Percentiles rank a stretch among this genome's conserved stretches.
Conservation (phyloP, 164 flowering plant genomes). For the Stephania japonica region DNA sequence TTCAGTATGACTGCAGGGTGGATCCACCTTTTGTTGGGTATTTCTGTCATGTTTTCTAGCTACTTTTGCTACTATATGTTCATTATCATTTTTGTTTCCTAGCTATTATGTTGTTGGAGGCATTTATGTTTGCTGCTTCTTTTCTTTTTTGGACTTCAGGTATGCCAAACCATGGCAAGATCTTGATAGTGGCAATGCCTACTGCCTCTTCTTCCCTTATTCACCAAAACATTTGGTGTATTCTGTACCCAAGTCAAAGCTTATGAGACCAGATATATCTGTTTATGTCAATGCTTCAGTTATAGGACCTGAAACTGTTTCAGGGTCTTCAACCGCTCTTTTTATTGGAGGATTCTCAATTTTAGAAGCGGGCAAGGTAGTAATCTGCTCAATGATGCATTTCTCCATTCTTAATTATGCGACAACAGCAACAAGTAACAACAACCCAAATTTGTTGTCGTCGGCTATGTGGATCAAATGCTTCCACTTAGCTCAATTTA, state of each 20-base stretch:
- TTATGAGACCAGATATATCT: constrained; percentile 35
- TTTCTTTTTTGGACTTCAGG: constrained; percentile 28
- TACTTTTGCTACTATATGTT: neutral
- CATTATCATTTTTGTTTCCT: neutral
- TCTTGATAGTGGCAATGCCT: constrained; percentile 41
- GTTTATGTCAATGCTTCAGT: constrained; percentile 49
- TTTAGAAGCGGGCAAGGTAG: constrained; percentile 52
- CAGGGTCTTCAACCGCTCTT: constrained; percentile 66
- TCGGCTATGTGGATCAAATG: too few species aligned
- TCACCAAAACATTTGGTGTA: constrained; percentile 68
- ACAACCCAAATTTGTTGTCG: too few species aligned
- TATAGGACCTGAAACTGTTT: constrained; percentile 33
- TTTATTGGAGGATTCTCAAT: constrained; percentile 77
- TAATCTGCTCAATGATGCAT: too few species aligned
- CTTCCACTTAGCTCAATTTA: too few species aligned
- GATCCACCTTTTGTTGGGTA: constrained; percentile 82
- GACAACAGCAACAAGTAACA: too few species aligned
- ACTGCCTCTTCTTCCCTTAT: constrained; percentile 80
- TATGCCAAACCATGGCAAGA: constrained; percentile 75
- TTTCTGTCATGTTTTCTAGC: constrained; percentile 13
- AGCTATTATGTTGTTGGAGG: neutral
- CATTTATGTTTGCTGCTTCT: neutral
- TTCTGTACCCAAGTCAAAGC: constrained; percentile 34
- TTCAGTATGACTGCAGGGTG: constrained; percentile 52
- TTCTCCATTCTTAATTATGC: too few species aligned